These are phyloP conservation scores for Nitzschia sp. DNA, from an alignment of 108 stramenopile genomes.

Conservation along the genomic window DNA sequence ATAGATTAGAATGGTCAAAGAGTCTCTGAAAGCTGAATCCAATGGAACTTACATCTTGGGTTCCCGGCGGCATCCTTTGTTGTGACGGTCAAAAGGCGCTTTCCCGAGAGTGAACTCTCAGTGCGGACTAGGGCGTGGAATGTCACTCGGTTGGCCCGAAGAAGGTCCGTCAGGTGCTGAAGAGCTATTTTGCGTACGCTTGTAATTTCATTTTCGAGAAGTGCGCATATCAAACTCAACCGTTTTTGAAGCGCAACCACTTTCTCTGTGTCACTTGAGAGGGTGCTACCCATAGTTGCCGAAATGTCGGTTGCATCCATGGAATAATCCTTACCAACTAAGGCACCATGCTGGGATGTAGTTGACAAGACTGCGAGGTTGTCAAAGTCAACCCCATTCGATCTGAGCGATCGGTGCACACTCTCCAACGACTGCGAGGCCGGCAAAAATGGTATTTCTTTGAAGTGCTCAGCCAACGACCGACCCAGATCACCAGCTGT, in stretches of 20 bases:
- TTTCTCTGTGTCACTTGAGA: not conserved
- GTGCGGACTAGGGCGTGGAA: slow-evolving; percentile 63
- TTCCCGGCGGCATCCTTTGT: slow-evolving; percentile 7
- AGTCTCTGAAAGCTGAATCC: not conserved
- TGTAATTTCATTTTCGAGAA: slow-evolving; percentile 69
- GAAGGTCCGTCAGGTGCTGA: slow-evolving; percentile 61
- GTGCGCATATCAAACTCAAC: slow-evolving; percentile 26
- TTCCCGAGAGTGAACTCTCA: slow-evolving; percentile 57
- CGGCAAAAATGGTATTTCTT: slow-evolving; percentile 80
- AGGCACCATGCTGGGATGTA: slow-evolving; percentile 23
- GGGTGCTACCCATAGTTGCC: not conserved
- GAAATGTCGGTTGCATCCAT: not conserved
- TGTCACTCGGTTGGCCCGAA: slow-evolving; percentile 67
- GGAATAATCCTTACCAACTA: not conserved
- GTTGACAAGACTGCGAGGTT: slow-evolving; percentile 49
- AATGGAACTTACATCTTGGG: slow-evolving; percentile 7
- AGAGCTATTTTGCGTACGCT: slow-evolving; percentile 73
- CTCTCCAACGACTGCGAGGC: slow-evolving; percentile 36
- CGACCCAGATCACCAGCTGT: slow-evolving; percentile 51
- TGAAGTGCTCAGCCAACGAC: slow-evolving; percentile 48
- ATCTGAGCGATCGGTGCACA: slow-evolving; percentile 45
- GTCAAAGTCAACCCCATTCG: slow-evolving; percentile 75
- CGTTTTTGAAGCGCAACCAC: slow-evolving; percentile 46
- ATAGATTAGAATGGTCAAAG: not conserved
- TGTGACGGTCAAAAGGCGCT: slow-evolving; percentile 65